phyloP scores from a whole-genome alignment of 2,329 filamentous ascomycete species.

The Chaetomium strumarium region DNA sequence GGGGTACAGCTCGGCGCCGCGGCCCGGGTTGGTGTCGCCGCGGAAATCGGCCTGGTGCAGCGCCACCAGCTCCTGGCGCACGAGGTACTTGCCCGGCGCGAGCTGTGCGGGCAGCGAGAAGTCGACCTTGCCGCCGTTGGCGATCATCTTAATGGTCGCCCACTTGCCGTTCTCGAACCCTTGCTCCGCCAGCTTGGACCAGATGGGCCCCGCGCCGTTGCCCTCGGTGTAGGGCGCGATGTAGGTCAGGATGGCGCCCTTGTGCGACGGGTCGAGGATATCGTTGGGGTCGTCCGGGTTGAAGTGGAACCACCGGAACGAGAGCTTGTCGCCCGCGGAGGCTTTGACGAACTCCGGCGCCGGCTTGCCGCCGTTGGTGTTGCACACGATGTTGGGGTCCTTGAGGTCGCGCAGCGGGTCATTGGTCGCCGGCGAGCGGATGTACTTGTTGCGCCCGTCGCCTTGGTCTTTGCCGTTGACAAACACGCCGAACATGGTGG shows the following conservation, averaged over 20 bases:
- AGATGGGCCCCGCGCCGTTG: conserved; percentile 35
- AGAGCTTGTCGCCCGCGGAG: conserved; percentile 33
- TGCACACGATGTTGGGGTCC: conserved; percentile 33
- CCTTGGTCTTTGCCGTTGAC: conserved; percentile 42
- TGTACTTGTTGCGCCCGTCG: conserved; percentile 36
- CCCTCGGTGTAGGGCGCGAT: conserved; percentile 30
- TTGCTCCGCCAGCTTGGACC: conserved; percentile 33
- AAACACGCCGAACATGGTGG: conserved; percentile 41
- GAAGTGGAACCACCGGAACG: conserved; percentile 34
- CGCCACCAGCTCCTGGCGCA: conserved; percentile 32
- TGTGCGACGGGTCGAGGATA: conserved; percentile 24
- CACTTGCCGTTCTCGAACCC: conserved; percentile 31
- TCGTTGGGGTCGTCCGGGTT: conserved; percentile 32
- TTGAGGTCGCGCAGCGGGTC: conserved; percentile 32
- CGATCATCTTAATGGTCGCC: conserved; percentile 24
- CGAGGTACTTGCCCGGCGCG: conserved; percentile 26
- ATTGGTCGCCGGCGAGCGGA: conserved; percentile 33
- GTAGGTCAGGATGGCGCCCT: conserved; percentile 34
- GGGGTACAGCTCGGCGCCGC: conserved; percentile 33
- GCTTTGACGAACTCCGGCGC: conserved; percentile 29
- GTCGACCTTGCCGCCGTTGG: conserved; percentile 22
- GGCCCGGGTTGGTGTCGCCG: conserved; percentile 14
- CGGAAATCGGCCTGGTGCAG: conserved; percentile 28
- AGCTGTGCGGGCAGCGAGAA: conserved; percentile 26
- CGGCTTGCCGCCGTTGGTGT: conserved; percentile 32